Conservation (phyloP, 2,329 filamentous ascomycete species). For the Chaetoscypha palmicola region DNA sequence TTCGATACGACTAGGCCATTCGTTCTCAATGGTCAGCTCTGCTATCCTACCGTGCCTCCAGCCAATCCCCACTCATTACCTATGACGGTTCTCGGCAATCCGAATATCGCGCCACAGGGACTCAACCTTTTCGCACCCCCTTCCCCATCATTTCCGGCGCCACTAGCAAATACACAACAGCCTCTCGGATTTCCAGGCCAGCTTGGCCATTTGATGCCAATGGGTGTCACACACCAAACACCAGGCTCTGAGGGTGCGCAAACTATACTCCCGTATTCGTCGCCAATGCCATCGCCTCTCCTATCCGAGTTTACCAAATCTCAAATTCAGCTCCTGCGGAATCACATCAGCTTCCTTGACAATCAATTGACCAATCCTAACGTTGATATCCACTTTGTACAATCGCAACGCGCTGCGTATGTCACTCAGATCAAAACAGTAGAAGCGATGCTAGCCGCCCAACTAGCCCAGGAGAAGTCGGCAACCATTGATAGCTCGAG, state of each 20-base stretch:
- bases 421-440: constrained; percentile 29
- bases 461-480: constrained; percentile 15
- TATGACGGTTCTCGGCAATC: constrained; percentile 25
- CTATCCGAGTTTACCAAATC: neutral
- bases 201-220: constrained; percentile 17
- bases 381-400: constrained; percentile 49
- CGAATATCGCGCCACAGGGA: constrained; percentile 15
- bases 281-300: neutral
- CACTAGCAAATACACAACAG: constrained; percentile 11
- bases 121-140: constrained; percentile 13
- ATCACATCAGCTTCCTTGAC: constrained; percentile 49
- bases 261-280: neutral
- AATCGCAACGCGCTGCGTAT: constrained; percentile 37
- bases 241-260: neutral
- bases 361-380: constrained; percentile 54
- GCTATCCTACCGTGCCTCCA: constrained; percentile 27
- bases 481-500: neutral
- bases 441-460: constrained; percentile 18
- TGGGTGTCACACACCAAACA: constrained; percentile 14
- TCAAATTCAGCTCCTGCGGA: constrained; percentile 35
- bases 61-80: constrained; percentile 20
- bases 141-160: constrained; percentile 11
- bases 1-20: constrained; percentile 32
- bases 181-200: constrained; percentile 13
- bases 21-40: constrained; percentile 28